phyloP scores from a whole-genome alignment of 1,139 yeast genomes.

The Pichia sp. region DNA sequence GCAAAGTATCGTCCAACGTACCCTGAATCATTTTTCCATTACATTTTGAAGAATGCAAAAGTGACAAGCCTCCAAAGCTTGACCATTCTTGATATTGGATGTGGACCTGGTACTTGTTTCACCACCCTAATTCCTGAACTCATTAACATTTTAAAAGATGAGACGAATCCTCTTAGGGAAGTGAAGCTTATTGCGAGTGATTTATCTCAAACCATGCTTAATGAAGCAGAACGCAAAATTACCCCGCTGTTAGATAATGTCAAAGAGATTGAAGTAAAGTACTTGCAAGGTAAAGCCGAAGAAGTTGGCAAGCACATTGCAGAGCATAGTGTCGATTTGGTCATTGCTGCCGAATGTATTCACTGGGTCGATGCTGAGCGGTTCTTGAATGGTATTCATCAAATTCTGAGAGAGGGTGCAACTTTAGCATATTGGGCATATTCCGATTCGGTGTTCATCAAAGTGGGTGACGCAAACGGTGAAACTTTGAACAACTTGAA shows the following conservation, averaged over 20 bases:
- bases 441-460: conserved; percentile 51
- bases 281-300: too few relatives aligned
- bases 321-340: conserved; percentile 39
- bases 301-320: conserved; percentile 22
- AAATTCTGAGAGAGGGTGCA: conserved; percentile 49
- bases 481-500: conserved; percentile 36
- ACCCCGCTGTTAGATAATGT: not conserved
- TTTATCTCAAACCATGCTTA: conserved; percentile 57
- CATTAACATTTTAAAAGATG: too few relatives aligned
- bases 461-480: conserved; percentile 1
- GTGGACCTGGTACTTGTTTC: conserved; percentile 62
- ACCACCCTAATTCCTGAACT: conserved; percentile 8
- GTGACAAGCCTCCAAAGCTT: too few relatives aligned
- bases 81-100: conserved; percentile 57
- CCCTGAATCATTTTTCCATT: conserved; percentile 45
- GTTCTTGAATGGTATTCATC: conserved; percentile 44
- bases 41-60: conserved; percentile 28
- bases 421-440: conserved; percentile 78
- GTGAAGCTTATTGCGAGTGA: conserved; percentile 65
- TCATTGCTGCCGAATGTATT: conserved; percentile 74
- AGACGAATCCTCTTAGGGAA: too few relatives aligned
- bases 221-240: conserved; percentile 19
- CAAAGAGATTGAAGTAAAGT: too few relatives aligned
- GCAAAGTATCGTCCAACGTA: conserved; percentile 60
- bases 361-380: conserved; percentile 65